Percentiles rank a stretch among this genome's conserved stretches.
Conservation (phyloP, 169 alveolate genomes). For the Nephromyces sp. region DNA sequence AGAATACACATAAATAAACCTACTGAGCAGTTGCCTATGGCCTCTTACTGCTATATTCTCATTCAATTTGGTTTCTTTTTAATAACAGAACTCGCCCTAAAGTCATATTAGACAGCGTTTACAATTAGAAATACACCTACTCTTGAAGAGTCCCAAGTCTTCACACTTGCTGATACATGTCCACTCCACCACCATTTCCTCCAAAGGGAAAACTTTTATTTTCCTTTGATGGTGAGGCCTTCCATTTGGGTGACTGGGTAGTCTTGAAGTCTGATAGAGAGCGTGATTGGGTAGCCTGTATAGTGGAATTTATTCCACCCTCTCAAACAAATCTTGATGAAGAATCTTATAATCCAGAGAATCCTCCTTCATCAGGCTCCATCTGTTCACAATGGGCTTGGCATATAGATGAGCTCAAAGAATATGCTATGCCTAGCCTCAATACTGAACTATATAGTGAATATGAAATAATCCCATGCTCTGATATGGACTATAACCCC, state of each 20-base stretch:
- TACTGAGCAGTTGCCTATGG: no score
- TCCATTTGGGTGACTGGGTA: slow-evolving; percentile 16
- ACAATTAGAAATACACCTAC: no score
- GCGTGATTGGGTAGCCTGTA: slow-evolving; percentile 29
- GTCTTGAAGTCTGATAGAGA: slow-evolving; percentile 11
- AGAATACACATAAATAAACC: no score
- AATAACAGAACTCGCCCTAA: no score
- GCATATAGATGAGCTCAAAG: slow-evolving; percentile 15
- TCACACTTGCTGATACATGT: no score
- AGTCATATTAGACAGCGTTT: no score
- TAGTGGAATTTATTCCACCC: slow-evolving; percentile 17
- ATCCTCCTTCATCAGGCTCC: background rate
- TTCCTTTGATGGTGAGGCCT: slow-evolving; percentile 9
- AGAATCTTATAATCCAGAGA: background rate
- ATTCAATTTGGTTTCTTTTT: no score
- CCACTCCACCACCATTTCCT: no score
- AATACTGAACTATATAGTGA: slow-evolving; percentile 8
- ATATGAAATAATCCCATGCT: slow-evolving; percentile 22
- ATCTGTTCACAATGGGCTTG: slow-evolving; percentile 32
- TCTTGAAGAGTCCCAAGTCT: no score
- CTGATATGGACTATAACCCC: slow-evolving; percentile 21
- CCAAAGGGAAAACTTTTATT: background rate
- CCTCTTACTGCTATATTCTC: no score
- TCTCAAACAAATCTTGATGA: background rate
- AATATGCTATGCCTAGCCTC: slow-evolving; percentile 10